These are phyloP conservation scores for Fusarium neocosmosporiellum DNA, from an alignment of 2,329 filamentous ascomycete species.

Conservation along the genomic window DNA sequence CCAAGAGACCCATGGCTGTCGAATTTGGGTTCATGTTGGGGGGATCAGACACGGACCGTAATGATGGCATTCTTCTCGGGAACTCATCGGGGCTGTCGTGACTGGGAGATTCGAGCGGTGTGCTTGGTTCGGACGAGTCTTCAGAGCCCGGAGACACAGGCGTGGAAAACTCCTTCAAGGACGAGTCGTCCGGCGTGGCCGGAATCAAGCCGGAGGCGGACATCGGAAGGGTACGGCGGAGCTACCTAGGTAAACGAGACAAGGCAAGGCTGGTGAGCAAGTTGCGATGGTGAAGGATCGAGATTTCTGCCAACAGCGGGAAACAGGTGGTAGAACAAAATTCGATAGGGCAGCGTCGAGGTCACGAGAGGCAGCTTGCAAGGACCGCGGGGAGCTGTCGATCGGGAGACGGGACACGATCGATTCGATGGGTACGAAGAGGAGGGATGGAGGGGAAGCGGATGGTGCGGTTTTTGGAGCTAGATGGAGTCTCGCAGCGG, in stretches of 20 bases:
- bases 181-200: constrained; percentile 59
- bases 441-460: constrained; percentile 40
- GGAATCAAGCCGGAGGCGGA: constrained; percentile 53
- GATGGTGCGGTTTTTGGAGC: constrained; percentile 45
- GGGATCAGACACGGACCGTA: constrained; percentile 70
- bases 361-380: constrained; percentile 31
- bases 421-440: constrained; percentile 41
- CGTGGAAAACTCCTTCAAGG: constrained; percentile 49
- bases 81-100: constrained; percentile 49
- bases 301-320: constrained; percentile 5
- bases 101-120: constrained; percentile 57
- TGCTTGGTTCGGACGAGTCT: constrained; percentile 60
- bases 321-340: constrained; percentile 17
- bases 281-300: neutral
- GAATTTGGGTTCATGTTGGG: constrained; percentile 81
- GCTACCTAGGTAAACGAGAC: constrained; percentile 6
- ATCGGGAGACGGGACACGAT: constrained; percentile 40
- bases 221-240: constrained; percentile 26
- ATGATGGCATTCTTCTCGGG: constrained; percentile 66
- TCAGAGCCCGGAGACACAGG: constrained; percentile 59
- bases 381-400: constrained; percentile 29
- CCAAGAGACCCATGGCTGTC: constrained; percentile 83
- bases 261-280: neutral
- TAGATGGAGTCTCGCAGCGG: constrained; percentile 40
- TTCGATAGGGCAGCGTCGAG: constrained; percentile 22